These are phyloP conservation scores for Cercospora zeina DNA, from an alignment of 2,329 filamentous ascomycete species.

Conservation along the genomic window DNA sequence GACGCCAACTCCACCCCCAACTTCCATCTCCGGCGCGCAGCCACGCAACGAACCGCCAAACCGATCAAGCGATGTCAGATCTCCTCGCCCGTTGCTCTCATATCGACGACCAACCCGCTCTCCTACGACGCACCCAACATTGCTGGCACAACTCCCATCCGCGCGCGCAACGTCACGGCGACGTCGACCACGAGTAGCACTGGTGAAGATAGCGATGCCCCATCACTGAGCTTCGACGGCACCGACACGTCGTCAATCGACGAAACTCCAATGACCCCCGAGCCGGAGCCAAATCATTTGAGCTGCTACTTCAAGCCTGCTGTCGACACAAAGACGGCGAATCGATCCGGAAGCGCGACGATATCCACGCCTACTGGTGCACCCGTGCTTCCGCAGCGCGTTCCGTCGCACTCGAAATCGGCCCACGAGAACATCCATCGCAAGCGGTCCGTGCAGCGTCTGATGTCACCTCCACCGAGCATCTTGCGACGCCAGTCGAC, in stretches of 20 bases:
- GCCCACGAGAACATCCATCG: slow-evolving; percentile 74
- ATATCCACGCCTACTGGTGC: slow-evolving; percentile 52
- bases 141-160: slow-evolving; percentile 36
- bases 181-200: slow-evolving; percentile 51
- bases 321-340: slow-evolving; percentile 35
- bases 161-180: slow-evolving; percentile 31
- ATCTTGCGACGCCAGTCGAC: slow-evolving; percentile 54
- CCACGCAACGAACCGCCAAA: slow-evolving; percentile 50
- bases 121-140: slow-evolving; percentile 93
- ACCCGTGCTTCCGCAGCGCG: slow-evolving; percentile 73
- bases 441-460: slow-evolving; percentile 59
- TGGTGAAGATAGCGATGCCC: slow-evolving; percentile 71
- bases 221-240: slow-evolving; percentile 56
- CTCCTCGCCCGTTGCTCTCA: slow-evolving; percentile 79
- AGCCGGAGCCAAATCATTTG: slow-evolving; percentile 57
- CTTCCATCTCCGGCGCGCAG: slow-evolving; percentile 43
- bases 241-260: slow-evolving; percentile 63
- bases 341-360: slow-evolving; percentile 60
- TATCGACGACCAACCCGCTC: slow-evolving; percentile 95
- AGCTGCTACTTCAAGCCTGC: slow-evolving; percentile 60
- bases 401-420: slow-evolving; percentile 86
- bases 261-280: slow-evolving; percentile 46
- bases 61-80: slow-evolving; percentile 69
- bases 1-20: slow-evolving; percentile 53
- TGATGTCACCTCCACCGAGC: slow-evolving; percentile 49